phyloP scores from a whole-genome alignment of 2,329 filamentous ascomycete species.

The Botrytis paeoniae region DNA sequence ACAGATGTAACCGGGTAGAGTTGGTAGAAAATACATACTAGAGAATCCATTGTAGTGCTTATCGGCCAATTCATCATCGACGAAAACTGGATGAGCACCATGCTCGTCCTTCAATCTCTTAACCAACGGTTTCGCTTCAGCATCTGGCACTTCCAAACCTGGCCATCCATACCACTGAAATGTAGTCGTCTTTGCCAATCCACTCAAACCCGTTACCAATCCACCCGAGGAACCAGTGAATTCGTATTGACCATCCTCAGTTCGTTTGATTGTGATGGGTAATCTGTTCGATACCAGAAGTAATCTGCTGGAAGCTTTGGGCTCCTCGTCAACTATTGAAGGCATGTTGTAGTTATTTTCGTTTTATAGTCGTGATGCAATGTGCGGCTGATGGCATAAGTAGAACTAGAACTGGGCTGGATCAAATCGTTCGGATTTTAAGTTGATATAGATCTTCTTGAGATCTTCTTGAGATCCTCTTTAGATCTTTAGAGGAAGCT shows the following conservation, averaged over 20 bases:
- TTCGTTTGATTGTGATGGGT: conserved; percentile 93
- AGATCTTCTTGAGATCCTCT: neutral
- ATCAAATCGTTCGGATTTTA: neutral
- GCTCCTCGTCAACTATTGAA: conserved; percentile 27
- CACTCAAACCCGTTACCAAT: conserved; percentile 88
- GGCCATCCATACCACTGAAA: conserved; percentile 99
- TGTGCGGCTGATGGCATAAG: neutral
- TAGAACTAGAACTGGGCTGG: neutral
- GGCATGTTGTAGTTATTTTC: conserved; percentile 28
- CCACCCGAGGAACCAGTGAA: conserved; percentile 98
- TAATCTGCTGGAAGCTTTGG: conserved; percentile 46
- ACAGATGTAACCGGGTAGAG: neutral
- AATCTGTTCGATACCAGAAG: conserved; percentile 92
- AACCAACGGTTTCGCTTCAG: conserved; percentile 71
- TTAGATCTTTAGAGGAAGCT: neutral
- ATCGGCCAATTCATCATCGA: conserved; percentile 90
- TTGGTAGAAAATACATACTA: conserved; percentile 56
- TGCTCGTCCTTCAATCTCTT: conserved; percentile 82
- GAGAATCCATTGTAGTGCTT: conserved; percentile 98
- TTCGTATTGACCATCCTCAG: conserved; percentile 84
- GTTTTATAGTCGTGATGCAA: neutral
- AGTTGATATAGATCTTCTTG: conserved; percentile 1
- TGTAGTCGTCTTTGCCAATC: conserved; percentile 84
- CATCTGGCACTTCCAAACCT: conserved; percentile 83
- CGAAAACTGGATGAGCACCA: conserved; percentile 85